These are phyloP conservation scores for Salix arbutifolia DNA, from an alignment of 345 rosid genomes.

Conservation along the genomic window DNA sequence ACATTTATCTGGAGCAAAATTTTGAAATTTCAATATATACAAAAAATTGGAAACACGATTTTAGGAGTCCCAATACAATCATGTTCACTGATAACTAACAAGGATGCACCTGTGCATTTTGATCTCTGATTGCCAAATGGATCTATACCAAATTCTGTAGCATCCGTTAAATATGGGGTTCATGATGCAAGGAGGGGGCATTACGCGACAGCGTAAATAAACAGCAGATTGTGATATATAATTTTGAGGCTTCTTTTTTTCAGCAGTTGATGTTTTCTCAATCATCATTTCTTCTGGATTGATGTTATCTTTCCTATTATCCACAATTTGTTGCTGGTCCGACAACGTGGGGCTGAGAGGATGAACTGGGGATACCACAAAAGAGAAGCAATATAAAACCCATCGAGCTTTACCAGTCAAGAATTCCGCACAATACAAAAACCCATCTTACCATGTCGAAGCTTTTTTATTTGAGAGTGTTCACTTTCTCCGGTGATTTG, in stretches of 20 bases:
- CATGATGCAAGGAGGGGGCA: constrained; percentile 93
- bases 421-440: neutral
- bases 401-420: neutral
- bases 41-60: neutral
- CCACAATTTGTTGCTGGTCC: constrained; percentile 40
- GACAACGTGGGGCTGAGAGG: constrained; percentile 44
- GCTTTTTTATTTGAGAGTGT: constrained; percentile 55
- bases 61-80: neutral
- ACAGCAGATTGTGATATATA: constrained; percentile 83
- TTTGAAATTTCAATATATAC: neutral
- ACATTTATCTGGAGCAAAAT: constrained; percentile 1
- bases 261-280: constrained; percentile 32
- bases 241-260: constrained; percentile 38
- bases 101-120: constrained; percentile 71
- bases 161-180: constrained; percentile 77
- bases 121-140: constrained; percentile 77
- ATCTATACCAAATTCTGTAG: constrained; percentile 50
- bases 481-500: constrained; percentile 76
- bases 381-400: constrained; percentile 4
- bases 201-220: constrained; percentile 74
- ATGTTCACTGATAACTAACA: neutral
- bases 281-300: constrained; percentile 38
- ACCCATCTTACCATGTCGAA: constrained; percentile 47
- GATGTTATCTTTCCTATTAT: constrained; percentile 39
- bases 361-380: constrained; percentile 37